A percentile compares a stretch with the other conserved stretches of the same genome.
These are phyloP conservation scores for Podaxis carcinomalis DNA, from an alignment of 768 basidiomycete species.

Conservation along the genomic window DNA sequence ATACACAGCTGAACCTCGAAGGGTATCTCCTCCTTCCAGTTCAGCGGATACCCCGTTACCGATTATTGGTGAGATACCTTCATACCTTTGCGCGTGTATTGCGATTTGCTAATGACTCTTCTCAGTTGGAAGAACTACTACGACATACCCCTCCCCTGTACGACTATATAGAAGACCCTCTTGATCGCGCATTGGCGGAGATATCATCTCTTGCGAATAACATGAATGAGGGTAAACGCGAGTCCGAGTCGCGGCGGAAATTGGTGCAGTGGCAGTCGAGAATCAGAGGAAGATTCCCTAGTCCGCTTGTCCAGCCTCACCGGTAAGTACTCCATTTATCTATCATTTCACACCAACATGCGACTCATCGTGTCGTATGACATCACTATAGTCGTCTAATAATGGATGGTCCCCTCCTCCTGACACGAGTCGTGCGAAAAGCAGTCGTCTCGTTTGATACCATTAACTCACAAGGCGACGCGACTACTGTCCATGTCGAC, in stretches of 20 bases:
- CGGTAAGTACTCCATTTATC: conserved; percentile 45
- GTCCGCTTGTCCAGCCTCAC: conserved; percentile 97
- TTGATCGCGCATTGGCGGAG: conserved; percentile 82
- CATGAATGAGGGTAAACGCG: conserved; percentile 98
- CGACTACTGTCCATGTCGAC: conserved; percentile 83
- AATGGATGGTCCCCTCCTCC: conserved; percentile 82
- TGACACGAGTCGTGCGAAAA: conserved; percentile 91
- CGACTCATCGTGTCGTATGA: not conserved
- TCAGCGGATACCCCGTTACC: conserved; percentile 96
- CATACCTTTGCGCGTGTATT: not conserved
- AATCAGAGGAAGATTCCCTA: conserved; percentile 90
- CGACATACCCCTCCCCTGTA: conserved; percentile 79
- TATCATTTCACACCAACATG: not conserved
- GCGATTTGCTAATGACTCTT: conserved; percentile 11
- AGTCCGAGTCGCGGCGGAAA: conserved; percentile 87
- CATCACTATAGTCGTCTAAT: conserved; percentile 66
- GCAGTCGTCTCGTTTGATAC: conserved; percentile 78
- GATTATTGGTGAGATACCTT: conserved; percentile 67
- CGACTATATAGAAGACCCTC: conserved; percentile 73
- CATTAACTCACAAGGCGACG: conserved; percentile 70
- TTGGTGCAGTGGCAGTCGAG: conserved; percentile 88
- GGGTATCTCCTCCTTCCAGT: conserved; percentile 92
- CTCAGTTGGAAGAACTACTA: conserved; percentile 79
- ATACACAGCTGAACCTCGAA: conserved; percentile 92
- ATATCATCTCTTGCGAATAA: conserved; percentile 86